Percentiles rank a stretch among this genome's conserved stretches.
phyloP scores from a whole-genome alignment of 1,139 yeast species.

The Protomyces arabidopsidicola region DNA sequence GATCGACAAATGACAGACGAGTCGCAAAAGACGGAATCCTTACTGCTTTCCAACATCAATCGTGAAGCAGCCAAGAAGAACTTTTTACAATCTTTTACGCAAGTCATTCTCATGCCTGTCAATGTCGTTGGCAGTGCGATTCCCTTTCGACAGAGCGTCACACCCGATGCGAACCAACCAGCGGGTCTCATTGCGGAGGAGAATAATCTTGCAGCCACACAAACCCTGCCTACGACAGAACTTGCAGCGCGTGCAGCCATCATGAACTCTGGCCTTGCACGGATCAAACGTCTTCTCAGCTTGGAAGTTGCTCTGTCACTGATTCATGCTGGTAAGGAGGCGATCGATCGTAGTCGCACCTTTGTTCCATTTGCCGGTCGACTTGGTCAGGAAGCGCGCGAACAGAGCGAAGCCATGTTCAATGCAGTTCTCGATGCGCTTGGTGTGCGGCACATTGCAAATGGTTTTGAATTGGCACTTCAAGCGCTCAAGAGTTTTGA shows the following conservation, averaged over 20 bases:
- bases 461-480: constrained; percentile 80
- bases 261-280: constrained; percentile 43
- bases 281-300: constrained; percentile 44
- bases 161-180: constrained; percentile 8
- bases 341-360: constrained; percentile 39
- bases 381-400: constrained; percentile 39
- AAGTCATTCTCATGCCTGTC: constrained; percentile 43
- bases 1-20: constrained; percentile 33
- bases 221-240: constrained; percentile 42
- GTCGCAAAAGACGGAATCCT: constrained; percentile 39
- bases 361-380: constrained; percentile 38
- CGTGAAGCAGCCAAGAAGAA: constrained; percentile 46
- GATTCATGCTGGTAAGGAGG: constrained; percentile 41
- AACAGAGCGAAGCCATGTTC: constrained; percentile 55
- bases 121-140: constrained; percentile 33
- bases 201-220: not conserved
- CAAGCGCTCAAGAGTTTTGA: constrained; percentile 64
- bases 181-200: constrained; percentile 28
- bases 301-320: constrained; percentile 45
- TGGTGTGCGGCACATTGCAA: constrained; percentile 67
- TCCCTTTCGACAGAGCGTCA: constrained; percentile 11
- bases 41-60: constrained; percentile 45
- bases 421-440: constrained; percentile 59
- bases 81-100: constrained; percentile 54
- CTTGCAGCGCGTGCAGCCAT: constrained; percentile 48